Conservation (phyloP, 2,329 filamentous ascomycete genomes). For the Blastomyces silverae region DNA sequence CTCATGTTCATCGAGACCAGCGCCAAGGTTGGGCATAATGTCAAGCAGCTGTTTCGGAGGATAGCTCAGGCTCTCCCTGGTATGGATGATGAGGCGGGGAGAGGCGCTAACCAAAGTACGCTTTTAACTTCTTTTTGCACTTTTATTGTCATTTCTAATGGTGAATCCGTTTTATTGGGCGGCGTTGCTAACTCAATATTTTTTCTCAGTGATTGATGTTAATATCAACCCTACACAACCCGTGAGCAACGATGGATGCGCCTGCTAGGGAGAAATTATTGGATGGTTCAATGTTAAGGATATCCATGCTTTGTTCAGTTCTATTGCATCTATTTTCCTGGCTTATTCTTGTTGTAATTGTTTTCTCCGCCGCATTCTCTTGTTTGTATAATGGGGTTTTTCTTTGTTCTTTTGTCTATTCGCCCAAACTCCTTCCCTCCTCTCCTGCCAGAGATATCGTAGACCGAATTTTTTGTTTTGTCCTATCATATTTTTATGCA, state of each 20-base stretch:
- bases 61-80: slow-evolving; percentile 97
- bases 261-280: slow-evolving; percentile 46
- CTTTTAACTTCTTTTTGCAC: slow-evolving; percentile 23
- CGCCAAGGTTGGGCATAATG: slow-evolving; percentile 95
- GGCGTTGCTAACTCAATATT: slow-evolving; percentile 17
- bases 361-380: neutral
- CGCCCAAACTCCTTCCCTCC: neutral
- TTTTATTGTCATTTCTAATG: neutral
- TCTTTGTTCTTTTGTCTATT: neutral
- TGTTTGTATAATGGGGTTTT: neutral
- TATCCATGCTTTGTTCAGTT: slow-evolving; percentile 1
- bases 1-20: slow-evolving; percentile 99
- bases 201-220: slow-evolving; percentile 74
- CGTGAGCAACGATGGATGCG: slow-evolving; percentile 65
- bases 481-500: neutral
- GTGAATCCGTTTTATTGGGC: neutral
- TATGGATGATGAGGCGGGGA: slow-evolving; percentile 86
- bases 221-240: slow-evolving; percentile 68
- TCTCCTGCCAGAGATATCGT: neutral
- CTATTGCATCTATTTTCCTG: neutral
- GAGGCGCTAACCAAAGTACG: slow-evolving; percentile 73
- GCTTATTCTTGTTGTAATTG: neutral
- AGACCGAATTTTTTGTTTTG: neutral
- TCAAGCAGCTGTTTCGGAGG: slow-evolving; percentile 93
- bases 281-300: slow-evolving; percentile 14